These are phyloP conservation scores for Neurospora sp. DNA, from an alignment of 495 filamentous ascomycete species.

Conservation along the genomic window DNA sequence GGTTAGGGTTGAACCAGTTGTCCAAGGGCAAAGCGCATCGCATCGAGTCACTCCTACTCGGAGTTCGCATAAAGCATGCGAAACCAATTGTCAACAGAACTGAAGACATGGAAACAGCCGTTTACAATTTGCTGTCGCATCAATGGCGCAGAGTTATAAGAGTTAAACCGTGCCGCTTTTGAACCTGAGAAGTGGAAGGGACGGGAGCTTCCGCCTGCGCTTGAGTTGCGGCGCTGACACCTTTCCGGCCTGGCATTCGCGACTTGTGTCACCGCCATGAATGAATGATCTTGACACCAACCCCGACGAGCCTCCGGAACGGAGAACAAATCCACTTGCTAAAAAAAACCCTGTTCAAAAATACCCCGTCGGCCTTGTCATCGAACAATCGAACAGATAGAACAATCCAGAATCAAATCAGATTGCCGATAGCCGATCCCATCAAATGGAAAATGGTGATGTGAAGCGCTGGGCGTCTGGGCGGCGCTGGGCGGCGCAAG, in stretches of 20 bases:
- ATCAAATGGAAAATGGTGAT: not conserved
- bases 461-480: not conserved
- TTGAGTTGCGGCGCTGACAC: not conserved
- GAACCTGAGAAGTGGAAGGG: too few species aligned
- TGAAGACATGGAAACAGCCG: not conserved
- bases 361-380: not conserved
- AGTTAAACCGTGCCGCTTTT: not conserved
- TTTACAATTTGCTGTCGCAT: not conserved
- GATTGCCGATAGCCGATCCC: not conserved
- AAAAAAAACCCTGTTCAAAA: not conserved
- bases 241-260: not conserved
- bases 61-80: not conserved
- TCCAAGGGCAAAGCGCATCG: too few species aligned
- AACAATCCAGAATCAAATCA: not conserved
- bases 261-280: not conserved
- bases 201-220: not conserved
- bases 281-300: too few species aligned
- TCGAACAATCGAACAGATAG: not conserved
- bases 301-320: too few species aligned
- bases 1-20: not conserved
- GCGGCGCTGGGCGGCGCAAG: not conserved
- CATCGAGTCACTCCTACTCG: too few species aligned
- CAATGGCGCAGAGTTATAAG: not conserved
- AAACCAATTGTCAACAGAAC: not conserved
- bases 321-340: too few species aligned